Evolutionary conservation across 768 basidiomycete genomes (phyloP).

Genomic region (Trametes maxima): DNA sequence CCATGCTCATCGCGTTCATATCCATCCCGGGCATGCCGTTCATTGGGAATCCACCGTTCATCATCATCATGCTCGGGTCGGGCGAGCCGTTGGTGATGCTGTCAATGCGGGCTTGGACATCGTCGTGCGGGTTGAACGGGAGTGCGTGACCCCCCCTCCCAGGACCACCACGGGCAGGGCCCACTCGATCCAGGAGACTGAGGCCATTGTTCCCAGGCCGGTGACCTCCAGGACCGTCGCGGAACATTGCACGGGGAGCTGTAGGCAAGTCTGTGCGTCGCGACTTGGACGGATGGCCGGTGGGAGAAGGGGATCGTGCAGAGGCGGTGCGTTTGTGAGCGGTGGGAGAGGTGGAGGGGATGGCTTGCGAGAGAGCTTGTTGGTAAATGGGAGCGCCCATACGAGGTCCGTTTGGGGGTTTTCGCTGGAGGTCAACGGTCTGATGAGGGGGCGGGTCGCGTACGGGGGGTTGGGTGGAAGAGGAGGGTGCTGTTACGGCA

Average conservation of each 20-base stretch:
- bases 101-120: constrained; percentile 79
- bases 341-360: constrained; percentile 50
- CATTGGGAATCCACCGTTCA: constrained; percentile 36
- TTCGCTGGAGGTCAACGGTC: constrained; percentile 45
- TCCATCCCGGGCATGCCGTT: constrained; percentile 53
- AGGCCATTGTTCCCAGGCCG: constrained; percentile 37
- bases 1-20: constrained; percentile 60
- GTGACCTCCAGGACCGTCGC: constrained; percentile 33
- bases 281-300: constrained; percentile 64
- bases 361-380: constrained; percentile 69
- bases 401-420: constrained; percentile 51
- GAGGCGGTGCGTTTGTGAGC: constrained; percentile 68
- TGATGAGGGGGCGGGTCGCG: constrained; percentile 36
- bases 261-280: constrained; percentile 79
- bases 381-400: constrained; percentile 61
- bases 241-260: constrained; percentile 81
- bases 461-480: constrained; percentile 35
- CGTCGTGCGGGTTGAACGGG: constrained; percentile 44
- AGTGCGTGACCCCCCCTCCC: background rate
- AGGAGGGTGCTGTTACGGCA: constrained; percentile 27
- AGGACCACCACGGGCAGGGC: constrained; percentile 38
- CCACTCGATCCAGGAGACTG: constrained; percentile 83
- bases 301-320: constrained; percentile 65
- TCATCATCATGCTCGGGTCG: constrained; percentile 54
- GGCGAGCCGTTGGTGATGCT: constrained; percentile 60